Percentiles rank a stretch among this genome's conserved stretches.
These are phyloP conservation scores for Tulasnella sp. DNA, from an alignment of 768 basidiomycete genomes.

Conservation along the genomic window DNA sequence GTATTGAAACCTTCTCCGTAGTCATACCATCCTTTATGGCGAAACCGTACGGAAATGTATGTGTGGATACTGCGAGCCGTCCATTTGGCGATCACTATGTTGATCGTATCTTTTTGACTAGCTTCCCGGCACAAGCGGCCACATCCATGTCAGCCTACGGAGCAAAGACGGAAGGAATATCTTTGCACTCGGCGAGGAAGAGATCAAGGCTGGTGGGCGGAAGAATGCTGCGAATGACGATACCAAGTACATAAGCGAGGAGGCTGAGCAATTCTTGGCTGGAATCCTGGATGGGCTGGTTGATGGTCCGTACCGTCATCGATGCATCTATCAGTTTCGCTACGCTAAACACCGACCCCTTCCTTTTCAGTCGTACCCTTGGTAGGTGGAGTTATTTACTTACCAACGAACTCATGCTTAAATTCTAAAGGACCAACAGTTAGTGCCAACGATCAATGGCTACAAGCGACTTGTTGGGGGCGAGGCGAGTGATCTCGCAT, in stretches of 20 bases:
- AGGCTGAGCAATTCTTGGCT: slow-evolving; percentile 88
- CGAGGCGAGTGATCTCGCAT: slow-evolving; percentile 36
- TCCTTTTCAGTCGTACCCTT: slow-evolving; percentile 12
- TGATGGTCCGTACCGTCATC: slow-evolving; percentile 51
- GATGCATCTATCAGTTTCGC: not conserved
- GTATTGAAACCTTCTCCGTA: not conserved
- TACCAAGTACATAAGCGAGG: slow-evolving; percentile 70
- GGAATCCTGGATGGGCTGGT: slow-evolving; percentile 82
- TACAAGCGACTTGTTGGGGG: slow-evolving; percentile 95
- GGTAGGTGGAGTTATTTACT: not conserved
- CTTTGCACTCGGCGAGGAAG: slow-evolving; percentile 59
- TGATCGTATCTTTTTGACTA: slow-evolving; percentile 25
- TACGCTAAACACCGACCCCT: not conserved
- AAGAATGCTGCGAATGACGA: slow-evolving; percentile 64
- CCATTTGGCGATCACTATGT: not conserved
- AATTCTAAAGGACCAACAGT: slow-evolving; percentile 28
- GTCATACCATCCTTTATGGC: slow-evolving; percentile 97
- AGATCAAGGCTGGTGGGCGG: slow-evolving; percentile 50
- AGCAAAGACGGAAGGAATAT: slow-evolving; percentile 58
- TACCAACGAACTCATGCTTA: not conserved
- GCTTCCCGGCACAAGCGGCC: slow-evolving; percentile 93
- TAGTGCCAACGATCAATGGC: slow-evolving; percentile 87
- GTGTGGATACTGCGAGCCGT: slow-evolving; percentile 26
- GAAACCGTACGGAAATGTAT: slow-evolving; percentile 86
- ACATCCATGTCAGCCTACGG: slow-evolving; percentile 83